Conservation (phyloP, 225 moss, liverwort and hornwort genomes). For the Pleurozium schreberi region DNA sequence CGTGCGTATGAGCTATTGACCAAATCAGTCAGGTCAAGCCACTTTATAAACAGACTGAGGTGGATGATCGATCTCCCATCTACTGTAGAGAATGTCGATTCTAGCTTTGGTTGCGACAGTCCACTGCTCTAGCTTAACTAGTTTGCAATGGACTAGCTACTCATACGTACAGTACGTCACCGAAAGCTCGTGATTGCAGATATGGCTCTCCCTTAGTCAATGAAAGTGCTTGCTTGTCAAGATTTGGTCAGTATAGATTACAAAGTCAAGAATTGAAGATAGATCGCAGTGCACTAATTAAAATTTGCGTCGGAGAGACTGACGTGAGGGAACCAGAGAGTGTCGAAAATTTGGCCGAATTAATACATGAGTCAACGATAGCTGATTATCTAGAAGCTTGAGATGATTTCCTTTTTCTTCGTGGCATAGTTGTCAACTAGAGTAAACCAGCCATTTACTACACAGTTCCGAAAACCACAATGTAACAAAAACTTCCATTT, state of each 20-base stretch:
- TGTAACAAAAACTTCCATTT: too few relatives aligned
- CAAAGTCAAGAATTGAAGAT: not conserved
- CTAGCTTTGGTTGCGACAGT: not conserved
- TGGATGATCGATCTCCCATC: not conserved
- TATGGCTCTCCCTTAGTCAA: not conserved
- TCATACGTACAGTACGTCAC: not conserved
- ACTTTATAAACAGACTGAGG: too few relatives aligned
- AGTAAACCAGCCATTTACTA: too few relatives aligned
- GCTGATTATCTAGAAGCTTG: not conserved
- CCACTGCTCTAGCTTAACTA: not conserved
- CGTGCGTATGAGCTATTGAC: not conserved
- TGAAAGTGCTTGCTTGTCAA: not conserved
- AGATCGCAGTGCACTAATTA: not conserved
- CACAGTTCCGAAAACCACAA: too few relatives aligned
- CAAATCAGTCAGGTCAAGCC: not conserved
- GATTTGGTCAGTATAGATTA: not conserved
- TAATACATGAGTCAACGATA: not conserved
- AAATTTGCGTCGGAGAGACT: not conserved
- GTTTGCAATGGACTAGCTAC: not conserved
- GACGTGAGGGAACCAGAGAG: not conserved
- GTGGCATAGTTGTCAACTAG: not conserved
- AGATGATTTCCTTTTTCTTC: not conserved
- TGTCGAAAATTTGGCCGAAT: not conserved
- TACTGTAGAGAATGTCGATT: not conserved
- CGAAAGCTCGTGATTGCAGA: not conserved